phyloP scores from a whole-genome alignment of 2,329 filamentous ascomycete species.

The Colletotrichum scovillei region DNA sequence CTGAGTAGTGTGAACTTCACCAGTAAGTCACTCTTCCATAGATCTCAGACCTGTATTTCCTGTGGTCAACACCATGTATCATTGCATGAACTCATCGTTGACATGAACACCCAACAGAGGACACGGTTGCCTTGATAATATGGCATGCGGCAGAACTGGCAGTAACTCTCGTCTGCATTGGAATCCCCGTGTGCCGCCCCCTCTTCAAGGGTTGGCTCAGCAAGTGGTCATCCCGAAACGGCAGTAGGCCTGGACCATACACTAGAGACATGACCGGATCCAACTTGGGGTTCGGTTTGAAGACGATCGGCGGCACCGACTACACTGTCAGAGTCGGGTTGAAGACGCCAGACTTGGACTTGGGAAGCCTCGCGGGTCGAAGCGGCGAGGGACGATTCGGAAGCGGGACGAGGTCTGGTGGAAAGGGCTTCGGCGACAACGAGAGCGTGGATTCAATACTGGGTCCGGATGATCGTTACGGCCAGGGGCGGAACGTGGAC shows the following conservation, averaged over 20 bases:
- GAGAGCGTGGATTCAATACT: constrained; percentile 29
- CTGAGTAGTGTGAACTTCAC: constrained; percentile 41
- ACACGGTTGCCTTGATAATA: constrained; percentile 48
- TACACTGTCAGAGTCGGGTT: constrained; percentile 26
- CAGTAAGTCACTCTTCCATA: neutral
- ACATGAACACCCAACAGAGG: constrained; percentile 40
- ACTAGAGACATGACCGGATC: constrained; percentile 24
- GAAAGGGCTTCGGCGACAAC: constrained; percentile 20
- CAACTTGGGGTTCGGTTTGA: constrained; percentile 12
- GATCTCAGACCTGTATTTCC: no score
- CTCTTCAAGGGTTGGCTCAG: constrained; percentile 43
- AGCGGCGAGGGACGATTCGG: neutral
- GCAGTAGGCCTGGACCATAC: constrained; percentile 19
- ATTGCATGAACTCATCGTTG: neutral
- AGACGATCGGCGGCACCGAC: constrained; percentile 31
- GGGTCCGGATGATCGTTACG: constrained; percentile 5
- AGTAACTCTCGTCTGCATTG: constrained; percentile 53
- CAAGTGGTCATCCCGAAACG: constrained; percentile 10
- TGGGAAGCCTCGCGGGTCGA: neutral
- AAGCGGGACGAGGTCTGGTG: neutral
- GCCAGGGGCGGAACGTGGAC: neutral
- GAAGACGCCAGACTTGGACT: constrained; percentile 24
- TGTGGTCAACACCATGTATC: neutral
- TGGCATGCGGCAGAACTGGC: constrained; percentile 53
- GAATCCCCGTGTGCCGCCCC: constrained; percentile 52